Evolutionary conservation across 2,329 filamentous ascomycete species (phyloP).

Genomic region (Xylariaceae sp.): DNA sequence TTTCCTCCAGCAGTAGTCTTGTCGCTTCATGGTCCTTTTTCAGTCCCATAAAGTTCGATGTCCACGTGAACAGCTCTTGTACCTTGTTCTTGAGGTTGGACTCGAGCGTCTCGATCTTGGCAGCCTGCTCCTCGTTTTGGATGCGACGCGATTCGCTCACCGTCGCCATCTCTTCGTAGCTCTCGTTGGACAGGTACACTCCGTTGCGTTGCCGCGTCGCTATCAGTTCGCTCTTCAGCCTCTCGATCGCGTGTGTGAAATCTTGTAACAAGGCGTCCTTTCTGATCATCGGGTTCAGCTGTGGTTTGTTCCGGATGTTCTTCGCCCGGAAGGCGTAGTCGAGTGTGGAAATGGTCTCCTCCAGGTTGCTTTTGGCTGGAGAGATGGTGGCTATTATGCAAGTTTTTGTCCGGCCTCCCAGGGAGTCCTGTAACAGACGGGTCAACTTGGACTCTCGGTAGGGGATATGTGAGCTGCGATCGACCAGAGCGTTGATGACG

Average conservation of each 20-base stretch:
- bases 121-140: slow-evolving; percentile 83
- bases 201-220: slow-evolving; percentile 90
- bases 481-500: slow-evolving; percentile 95
- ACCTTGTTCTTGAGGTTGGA: slow-evolving; percentile 86
- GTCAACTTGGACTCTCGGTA: slow-evolving; percentile 93
- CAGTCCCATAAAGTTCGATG: slow-evolving; percentile 77
- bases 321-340: slow-evolving; percentile 98
- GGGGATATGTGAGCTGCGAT: slow-evolving; percentile 83
- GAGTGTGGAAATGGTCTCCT: slow-evolving; percentile 96
- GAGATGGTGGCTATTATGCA: slow-evolving; percentile 98
- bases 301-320: slow-evolving; percentile 97
- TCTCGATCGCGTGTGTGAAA: slow-evolving; percentile 89
- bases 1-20: slow-evolving; percentile 66
- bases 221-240: slow-evolving; percentile 88
- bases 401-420: slow-evolving; percentile 92
- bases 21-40: slow-evolving; percentile 87
- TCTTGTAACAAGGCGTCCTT: slow-evolving; percentile 90
- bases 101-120: slow-evolving; percentile 90
- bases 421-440: slow-evolving; percentile 87
- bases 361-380: slow-evolving; percentile 87
- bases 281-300: slow-evolving; percentile 84
- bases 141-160: slow-evolving; percentile 91
- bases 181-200: slow-evolving; percentile 84
- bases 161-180: slow-evolving; percentile 84
- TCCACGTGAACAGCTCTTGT: slow-evolving; percentile 83